Evolutionary conservation across 2,329 filamentous ascomycete genomes (phyloP), one percentile per base, ranked within the genome.

Genomic region (Hymenoscyphus albidus): DNA sequence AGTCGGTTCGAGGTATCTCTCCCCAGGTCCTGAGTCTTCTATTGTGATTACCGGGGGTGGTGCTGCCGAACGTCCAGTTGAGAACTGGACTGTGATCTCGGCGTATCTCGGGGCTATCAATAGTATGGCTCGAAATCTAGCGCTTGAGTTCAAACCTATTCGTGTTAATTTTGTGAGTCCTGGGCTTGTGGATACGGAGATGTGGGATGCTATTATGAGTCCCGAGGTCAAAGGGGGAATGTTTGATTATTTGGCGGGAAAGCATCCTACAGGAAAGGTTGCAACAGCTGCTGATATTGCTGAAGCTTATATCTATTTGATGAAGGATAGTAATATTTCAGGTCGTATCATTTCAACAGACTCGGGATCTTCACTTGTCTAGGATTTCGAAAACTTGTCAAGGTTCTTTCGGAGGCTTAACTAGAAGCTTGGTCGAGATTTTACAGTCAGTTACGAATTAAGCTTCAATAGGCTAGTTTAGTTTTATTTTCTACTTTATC

Each of bases 141-240:
- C 88, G 1, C 70, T 89, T 39, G 87, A 90, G 70, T 71, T 91
- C 63, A 81, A 80, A 67, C 88, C 88, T 0, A 75, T 89, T 9
- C 77, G 88, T 1, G 86, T 89, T 32, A 91, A 91, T 71, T 72
- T 82, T 0, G 83, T 90, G 1, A 78, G 76, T 62, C 85, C 86
- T 0, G 88, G 87, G 0, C 77, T 79, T 0, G 78, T 84, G 0
- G 73, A 80, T 48, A 86, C 84, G 5, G 80, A 81, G 61, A 60
- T 85, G 14, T 82, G 76, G 77, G 73, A 73, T 65, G 51, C 48
- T 5, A 39, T 48, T 27, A 68, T 58, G 32, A n/a, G 62, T 16
- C 65, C 61, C 7, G 44, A 22, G 44, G n/a, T 18, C n/a, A 48
- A 22, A 22, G 44, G 22, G n/a, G 44, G n/a, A 48, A 18, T 48